Conservation (phyloP, 192 early-diverging fungal genomes). For the Radiomyces spectabilis region DNA sequence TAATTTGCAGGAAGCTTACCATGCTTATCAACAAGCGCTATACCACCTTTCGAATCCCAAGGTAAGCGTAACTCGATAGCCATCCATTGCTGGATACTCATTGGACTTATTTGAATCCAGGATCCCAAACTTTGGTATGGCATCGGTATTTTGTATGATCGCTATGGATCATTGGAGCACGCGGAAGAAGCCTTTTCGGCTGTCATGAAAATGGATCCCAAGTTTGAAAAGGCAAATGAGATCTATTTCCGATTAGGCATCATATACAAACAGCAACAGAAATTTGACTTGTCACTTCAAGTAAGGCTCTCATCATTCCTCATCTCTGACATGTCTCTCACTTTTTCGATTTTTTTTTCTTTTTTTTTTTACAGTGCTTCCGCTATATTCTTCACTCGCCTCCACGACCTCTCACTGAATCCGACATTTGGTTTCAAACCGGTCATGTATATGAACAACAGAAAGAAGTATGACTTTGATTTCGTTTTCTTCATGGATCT, state of each 20-base stretch:
- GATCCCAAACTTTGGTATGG: slow-evolving; percentile 99
- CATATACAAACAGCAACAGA: slow-evolving; percentile 91
- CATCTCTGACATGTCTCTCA: not conserved
- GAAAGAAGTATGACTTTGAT: slow-evolving; percentile 57
- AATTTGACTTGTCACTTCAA: slow-evolving; percentile 62
- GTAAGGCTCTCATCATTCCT: slow-evolving; percentile 25
- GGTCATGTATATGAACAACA: slow-evolving; percentile 95
- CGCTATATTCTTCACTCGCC: slow-evolving; percentile 79
- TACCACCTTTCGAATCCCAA: slow-evolving; percentile 86
- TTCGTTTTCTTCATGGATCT: not conserved
- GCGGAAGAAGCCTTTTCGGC: slow-evolving; percentile 95
- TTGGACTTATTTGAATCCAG: slow-evolving; percentile 25
- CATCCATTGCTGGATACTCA: not conserved
- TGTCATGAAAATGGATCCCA: slow-evolving; percentile 91
- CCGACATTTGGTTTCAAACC: slow-evolving; percentile 98
- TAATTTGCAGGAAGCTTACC: slow-evolving; percentile 89
- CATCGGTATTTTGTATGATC: slow-evolving; percentile 95
- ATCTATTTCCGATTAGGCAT: slow-evolving; percentile 97
- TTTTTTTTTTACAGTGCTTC: slow-evolving; percentile 61
- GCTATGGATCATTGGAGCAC: slow-evolving; percentile 93
- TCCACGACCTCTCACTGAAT: slow-evolving; percentile 89
- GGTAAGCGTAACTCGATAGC: slow-evolving; percentile 28
- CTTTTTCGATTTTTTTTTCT: slow-evolving; percentile 9
- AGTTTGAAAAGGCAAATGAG: slow-evolving; percentile 96
- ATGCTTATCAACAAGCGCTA: slow-evolving; percentile 94